Evolutionary conservation across 805 yeast species (phyloP).

Genomic region (Ogataea siamensis): DNA sequence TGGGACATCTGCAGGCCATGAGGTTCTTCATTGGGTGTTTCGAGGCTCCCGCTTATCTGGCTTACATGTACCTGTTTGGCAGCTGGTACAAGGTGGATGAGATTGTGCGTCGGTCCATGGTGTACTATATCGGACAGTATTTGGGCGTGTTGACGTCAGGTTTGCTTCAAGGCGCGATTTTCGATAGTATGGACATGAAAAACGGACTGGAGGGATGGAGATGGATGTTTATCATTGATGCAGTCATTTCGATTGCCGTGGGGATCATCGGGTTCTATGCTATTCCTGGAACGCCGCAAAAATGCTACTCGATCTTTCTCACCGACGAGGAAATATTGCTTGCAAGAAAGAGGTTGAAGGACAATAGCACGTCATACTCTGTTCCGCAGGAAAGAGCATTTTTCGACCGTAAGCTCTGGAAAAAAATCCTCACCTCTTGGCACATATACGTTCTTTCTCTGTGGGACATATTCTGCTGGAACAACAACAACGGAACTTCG

Average conservation of each 20-base stretch:
- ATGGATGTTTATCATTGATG: slow-evolving; percentile 54
- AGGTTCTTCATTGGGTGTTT: slow-evolving; percentile 65
- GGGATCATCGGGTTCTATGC: slow-evolving; percentile 42
- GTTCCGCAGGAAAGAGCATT: slow-evolving; percentile 35
- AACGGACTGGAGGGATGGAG: slow-evolving; percentile 44
- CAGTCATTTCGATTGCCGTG: slow-evolving; percentile 36
- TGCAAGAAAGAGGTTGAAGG: slow-evolving; percentile 45
- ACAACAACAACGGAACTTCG: slow-evolving; percentile 34
- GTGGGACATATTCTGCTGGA: slow-evolving; percentile 25
- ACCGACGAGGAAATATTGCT: slow-evolving; percentile 41
- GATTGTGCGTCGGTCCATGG: slow-evolving; percentile 57
- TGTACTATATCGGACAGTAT: slow-evolving; percentile 61
- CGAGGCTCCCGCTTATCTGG: slow-evolving; percentile 65
- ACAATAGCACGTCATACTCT: slow-evolving; percentile 22
- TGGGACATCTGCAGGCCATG: slow-evolving; percentile 53
- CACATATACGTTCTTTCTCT: slow-evolving; percentile 25
- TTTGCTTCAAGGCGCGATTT: slow-evolving; percentile 41
- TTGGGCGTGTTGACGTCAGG: slow-evolving; percentile 57
- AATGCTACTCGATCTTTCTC: slow-evolving; percentile 38
- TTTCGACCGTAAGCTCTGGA: slow-evolving; percentile 38
- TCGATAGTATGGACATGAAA: slow-evolving; percentile 27
- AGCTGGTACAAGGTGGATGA: slow-evolving; percentile 56
- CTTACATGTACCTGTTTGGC: slow-evolving; percentile 56
- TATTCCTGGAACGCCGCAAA: slow-evolving; percentile 46
- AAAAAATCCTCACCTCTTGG: slow-evolving; percentile 47